phyloP scores from a whole-genome alignment of 139 green algal genomes.

The Medakamo hakoo region DNA sequence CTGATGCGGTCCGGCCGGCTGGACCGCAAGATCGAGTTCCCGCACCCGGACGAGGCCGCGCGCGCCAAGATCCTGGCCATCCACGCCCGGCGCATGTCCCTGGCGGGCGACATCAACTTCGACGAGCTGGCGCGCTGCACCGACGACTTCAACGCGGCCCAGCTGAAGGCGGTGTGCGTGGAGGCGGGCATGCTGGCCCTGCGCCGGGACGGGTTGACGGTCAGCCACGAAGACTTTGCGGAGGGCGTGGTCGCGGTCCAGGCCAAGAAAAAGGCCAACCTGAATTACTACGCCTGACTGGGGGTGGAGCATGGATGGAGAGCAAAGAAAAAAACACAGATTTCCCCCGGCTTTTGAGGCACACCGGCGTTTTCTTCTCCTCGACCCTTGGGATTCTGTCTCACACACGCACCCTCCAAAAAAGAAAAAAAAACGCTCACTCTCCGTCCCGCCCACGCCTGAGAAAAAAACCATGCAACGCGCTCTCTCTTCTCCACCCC shows the following conservation, averaged over 20 bases:
- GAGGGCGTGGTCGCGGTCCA: slow-evolving; percentile 95
- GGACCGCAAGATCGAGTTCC: slow-evolving; percentile 99
- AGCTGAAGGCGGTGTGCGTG: slow-evolving; percentile 88
- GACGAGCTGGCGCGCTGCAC: slow-evolving; percentile 91
- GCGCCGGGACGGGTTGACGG: slow-evolving; percentile 74
- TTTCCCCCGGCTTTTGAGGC: not conserved
- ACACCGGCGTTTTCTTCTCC: not conserved
- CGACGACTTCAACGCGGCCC: slow-evolving; percentile 98
- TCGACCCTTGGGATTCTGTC: not conserved
- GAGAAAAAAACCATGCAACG: not conserved
- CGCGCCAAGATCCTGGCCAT: slow-evolving; percentile 93
- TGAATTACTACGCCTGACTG: slow-evolving; percentile 78
- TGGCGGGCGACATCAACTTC: slow-evolving; percentile 86
- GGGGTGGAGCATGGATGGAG: not conserved
- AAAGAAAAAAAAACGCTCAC: not conserved
- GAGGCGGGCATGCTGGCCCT: slow-evolving; percentile 98
- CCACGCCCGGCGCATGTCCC: slow-evolving; percentile 67
- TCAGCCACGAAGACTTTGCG: slow-evolving; percentile 97
- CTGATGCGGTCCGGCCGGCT: slow-evolving; percentile 89
- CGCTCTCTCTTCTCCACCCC: no score
- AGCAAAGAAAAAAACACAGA: not conserved
- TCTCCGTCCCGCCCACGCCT: not conserved
- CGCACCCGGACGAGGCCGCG: slow-evolving; percentile 91
- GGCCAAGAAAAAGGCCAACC: slow-evolving; percentile 97
- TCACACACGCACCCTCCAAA: no score